Conservation (phyloP, 805 yeast species). For the Blastobotrys robertii region DNA sequence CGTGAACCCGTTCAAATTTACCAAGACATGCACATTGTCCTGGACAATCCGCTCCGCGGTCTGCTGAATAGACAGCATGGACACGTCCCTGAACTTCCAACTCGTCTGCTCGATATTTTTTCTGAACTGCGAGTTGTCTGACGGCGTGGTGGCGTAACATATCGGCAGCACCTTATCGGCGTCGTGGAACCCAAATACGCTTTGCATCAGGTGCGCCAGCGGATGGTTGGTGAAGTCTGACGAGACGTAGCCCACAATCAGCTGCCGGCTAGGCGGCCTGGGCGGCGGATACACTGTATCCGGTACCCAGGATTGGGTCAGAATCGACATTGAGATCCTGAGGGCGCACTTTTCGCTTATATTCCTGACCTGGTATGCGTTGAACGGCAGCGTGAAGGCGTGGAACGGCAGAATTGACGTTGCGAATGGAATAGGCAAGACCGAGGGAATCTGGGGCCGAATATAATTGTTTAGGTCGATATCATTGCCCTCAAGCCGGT, state of each 20-base stretch:
- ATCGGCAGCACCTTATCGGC: constrained; percentile 16
- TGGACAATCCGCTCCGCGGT: constrained; percentile 18
- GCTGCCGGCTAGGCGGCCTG: constrained; percentile 15
- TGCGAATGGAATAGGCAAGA: constrained; percentile 21
- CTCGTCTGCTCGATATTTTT: constrained; percentile 20
- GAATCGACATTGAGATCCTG: constrained; percentile 18
- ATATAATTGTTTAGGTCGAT: constrained; percentile 4
- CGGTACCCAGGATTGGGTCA: constrained; percentile 23
- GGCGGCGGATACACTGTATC: constrained; percentile 24
- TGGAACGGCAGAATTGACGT: constrained; percentile 27
- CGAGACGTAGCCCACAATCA: constrained; percentile 24
- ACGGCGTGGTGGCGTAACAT: constrained; percentile 23
- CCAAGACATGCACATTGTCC: constrained; percentile 26
- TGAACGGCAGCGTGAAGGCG: constrained; percentile 25
- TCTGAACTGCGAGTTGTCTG: constrained; percentile 23
- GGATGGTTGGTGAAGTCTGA: constrained; percentile 28
- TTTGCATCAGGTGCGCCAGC: constrained; percentile 27
- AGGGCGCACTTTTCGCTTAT: constrained; percentile 22
- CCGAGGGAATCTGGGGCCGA: constrained; percentile 19
- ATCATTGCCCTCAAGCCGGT: constrained; percentile 7
- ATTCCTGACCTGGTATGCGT: constrained; percentile 16
- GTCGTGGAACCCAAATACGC: constrained; percentile 26
- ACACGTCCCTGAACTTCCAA: constrained; percentile 19
- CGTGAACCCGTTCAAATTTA: constrained; percentile 27
- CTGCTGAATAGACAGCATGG: constrained; percentile 18